Conservation (phyloP, 257 asterid species). For the Craterostigma plantagineum region DNA sequence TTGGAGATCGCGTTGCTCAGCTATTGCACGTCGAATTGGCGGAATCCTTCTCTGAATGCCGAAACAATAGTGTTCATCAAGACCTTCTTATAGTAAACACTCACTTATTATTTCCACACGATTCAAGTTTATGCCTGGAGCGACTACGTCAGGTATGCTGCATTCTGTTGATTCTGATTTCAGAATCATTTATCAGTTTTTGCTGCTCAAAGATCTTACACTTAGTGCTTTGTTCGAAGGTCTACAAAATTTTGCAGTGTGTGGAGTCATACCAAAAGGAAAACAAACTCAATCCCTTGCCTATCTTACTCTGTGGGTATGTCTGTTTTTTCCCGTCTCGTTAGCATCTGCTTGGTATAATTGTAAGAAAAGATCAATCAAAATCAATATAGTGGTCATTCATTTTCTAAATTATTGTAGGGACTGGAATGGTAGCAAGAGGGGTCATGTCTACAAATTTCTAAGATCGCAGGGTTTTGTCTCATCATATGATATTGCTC, state of each 20-base stretch:
- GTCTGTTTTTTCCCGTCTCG: not conserved
- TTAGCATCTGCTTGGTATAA: not conserved
- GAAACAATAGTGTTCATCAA: conserved; percentile 34
- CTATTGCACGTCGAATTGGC: conserved; percentile 70
- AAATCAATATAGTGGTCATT: not conserved
- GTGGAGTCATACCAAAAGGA: conserved; percentile 85
- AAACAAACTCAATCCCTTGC: conserved; percentile 74
- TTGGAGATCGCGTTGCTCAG: conserved; percentile 98
- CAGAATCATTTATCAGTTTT: conserved; percentile 1
- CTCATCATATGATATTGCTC: conserved; percentile 94
- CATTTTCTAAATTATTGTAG: conserved; percentile 21
- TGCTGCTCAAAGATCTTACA: conserved; percentile 4
- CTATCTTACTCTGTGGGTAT: conserved; percentile 90
- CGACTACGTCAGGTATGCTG: conserved; percentile 74
- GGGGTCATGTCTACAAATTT: conserved; percentile 87
- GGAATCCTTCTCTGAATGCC: conserved; percentile 36
- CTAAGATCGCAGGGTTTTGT: conserved; percentile 94
- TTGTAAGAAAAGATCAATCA: not conserved
- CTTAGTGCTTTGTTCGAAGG: conserved; percentile 18
- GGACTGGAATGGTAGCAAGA: conserved; percentile 97
- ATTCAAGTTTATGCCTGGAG: conserved; percentile 85
- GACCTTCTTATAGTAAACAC: conserved; percentile 94
- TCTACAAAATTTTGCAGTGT: conserved; percentile 70
- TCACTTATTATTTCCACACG: conserved; percentile 82
- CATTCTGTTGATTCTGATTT: not conserved